These are phyloP conservation scores for Thermochaetoides thermophila DNA, from an alignment of 495 filamentous ascomycete species.

Conservation along the genomic window DNA sequence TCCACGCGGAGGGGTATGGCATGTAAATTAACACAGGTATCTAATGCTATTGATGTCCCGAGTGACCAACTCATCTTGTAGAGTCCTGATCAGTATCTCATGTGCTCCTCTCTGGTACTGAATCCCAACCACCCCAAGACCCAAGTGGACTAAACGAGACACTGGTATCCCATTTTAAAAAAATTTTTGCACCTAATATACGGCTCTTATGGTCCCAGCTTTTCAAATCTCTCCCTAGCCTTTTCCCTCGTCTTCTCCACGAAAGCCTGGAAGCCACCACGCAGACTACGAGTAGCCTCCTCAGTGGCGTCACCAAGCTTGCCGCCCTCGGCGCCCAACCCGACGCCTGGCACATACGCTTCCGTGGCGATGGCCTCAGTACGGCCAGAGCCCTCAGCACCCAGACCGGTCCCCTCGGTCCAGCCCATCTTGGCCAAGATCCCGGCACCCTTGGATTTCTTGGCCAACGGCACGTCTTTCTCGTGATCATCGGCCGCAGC, in stretches of 20 bases:
- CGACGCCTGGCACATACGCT: conserved; percentile 70
- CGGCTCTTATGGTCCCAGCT: no score
- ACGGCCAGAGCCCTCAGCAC: conserved; percentile 62
- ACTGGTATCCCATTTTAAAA: no score
- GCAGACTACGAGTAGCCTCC: conserved; percentile 61
- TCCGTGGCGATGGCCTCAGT: conserved; percentile 64
- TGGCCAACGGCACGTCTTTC: conserved; percentile 10
- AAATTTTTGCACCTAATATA: no score
- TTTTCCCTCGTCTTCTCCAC: conserved; percentile 63
- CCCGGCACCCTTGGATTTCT: conserved; percentile 67
- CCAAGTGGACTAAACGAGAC: no score
- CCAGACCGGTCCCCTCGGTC: conserved; percentile 65
- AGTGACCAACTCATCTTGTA: no score
- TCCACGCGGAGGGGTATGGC: no score
- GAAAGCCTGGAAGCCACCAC: conserved; percentile 56
- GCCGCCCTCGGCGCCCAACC: conserved; percentile 69
- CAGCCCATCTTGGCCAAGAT: conserved; percentile 87
- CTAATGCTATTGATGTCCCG: no score
- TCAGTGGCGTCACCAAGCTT: conserved; percentile 73
- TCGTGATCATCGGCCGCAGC: neutral
- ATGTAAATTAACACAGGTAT: no score
- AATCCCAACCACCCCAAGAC: no score
- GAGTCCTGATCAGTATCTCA: no score
- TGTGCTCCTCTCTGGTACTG: no score
- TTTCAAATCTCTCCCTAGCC: conserved; percentile 65